Base-by-base conservation (phyloP, 1,139 yeast species). In the Blastobotrys buckinghamii region DNA sequence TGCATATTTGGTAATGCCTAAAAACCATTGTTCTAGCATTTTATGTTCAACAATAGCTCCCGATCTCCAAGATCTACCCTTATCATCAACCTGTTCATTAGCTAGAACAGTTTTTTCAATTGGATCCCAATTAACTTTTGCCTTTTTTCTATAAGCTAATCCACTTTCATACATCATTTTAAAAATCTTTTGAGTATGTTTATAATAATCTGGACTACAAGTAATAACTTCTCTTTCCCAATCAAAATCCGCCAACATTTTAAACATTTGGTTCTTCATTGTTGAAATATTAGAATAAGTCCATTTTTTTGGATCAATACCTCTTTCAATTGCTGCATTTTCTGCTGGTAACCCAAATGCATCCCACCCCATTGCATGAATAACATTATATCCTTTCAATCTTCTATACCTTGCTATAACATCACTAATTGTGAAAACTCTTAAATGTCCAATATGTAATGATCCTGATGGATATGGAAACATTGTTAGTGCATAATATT, bases 321-420 rank as follows among this genome's bases (percentile, higher is more conserved):
- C 81, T 54, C 95, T 71, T 63, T 90, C 96, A 29, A 87, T 81
- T 0, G 98, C 98, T 0, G 98, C 98, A 66, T 92, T 92, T 63
- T 92, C 98, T 0, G 98, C 98, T 0, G 98, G 98, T 37, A 92
- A 72, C 0, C 98, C 98, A 72, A 92, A 92, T 0, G 97, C 96
- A 71, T 92, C 98, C 97, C 97, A 92, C 0, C 98, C 98, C 95
- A 92, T 90, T 0, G 98, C 97, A 63, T 92, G 96, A 6, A 90
- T 74, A 16, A 90, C 96, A 39, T 81, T 71, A 55, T 75, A 78
- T 0, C 96, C 97, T 50, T 76, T 78, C 68, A 86, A 76, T 54
- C 94, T 72, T 58, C 87, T 78, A 66, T 78, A 92, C 55, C 97
- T 70, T 1, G 95, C 78, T 36, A 92, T 64, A 1, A 82, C 84